Evolutionary conservation across 2,329 filamentous ascomycete genomes (phyloP).

Genomic region (Arthroderma uncinatum): DNA sequence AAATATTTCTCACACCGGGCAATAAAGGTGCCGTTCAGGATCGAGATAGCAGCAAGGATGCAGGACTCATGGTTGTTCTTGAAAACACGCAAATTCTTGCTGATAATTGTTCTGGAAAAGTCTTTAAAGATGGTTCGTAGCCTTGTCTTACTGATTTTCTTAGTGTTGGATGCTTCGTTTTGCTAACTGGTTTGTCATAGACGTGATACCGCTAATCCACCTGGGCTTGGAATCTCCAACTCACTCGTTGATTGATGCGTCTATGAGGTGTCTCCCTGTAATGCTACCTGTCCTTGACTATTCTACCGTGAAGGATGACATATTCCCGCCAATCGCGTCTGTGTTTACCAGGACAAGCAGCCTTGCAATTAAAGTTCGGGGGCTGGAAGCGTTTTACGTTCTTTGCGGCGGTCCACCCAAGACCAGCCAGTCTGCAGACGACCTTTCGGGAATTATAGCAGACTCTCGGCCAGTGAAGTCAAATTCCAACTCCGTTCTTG

Average conservation of each 20-base stretch:
- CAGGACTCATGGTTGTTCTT: conserved; percentile 79
- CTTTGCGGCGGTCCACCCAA: conserved; percentile 65
- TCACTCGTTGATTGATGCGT: conserved; percentile 77
- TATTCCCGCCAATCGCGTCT: conserved; percentile 80
- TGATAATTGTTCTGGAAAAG: conserved; percentile 73
- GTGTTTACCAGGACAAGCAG: conserved; percentile 92
- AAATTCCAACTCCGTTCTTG: conserved; percentile 62
- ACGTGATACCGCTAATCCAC: conserved; percentile 76
- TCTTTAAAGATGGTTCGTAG: conserved; percentile 77
- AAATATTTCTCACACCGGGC: conserved; percentile 59
- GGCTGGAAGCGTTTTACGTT: conserved; percentile 78
- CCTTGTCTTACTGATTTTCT: not conserved
- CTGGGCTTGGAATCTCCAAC: conserved; percentile 79
- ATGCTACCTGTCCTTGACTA: conserved; percentile 89
- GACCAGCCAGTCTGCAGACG: conserved; percentile 46
- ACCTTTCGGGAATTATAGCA: conserved; percentile 56
- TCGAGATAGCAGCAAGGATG: conserved; percentile 72
- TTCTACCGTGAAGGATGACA: conserved; percentile 89
- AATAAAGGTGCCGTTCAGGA: conserved; percentile 46
- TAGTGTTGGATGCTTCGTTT: not conserved
- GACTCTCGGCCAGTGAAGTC: conserved; percentile 38
- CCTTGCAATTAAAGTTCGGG: conserved; percentile 85
- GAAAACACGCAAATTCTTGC: conserved; percentile 69
- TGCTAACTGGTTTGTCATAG: conserved; percentile 34
- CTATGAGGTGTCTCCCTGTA: conserved; percentile 63